Evolutionary conservation across 352 stramenopile genomes (phyloP), one percentile per base, ranked within the genome.

Genomic region (Phytopythium boreale): DNA sequence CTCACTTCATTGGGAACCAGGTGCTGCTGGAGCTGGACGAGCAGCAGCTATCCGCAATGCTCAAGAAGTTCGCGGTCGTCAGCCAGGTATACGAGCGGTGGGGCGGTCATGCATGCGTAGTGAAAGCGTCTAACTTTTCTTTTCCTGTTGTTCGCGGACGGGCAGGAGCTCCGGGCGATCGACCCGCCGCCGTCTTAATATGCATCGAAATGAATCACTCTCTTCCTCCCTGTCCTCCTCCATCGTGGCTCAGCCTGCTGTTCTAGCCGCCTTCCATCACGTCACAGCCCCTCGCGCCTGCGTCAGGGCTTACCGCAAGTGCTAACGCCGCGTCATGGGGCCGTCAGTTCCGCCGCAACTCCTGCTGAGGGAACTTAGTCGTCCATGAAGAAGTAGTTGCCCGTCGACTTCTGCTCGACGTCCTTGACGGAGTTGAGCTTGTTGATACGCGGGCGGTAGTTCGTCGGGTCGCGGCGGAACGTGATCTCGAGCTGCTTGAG

Each of bases 321-420:
- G 37, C 37, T 44, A 20, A 20, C 44, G 44, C 44, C 44, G 22
- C n/a, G 22, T 14, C 46, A 52, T 31, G 14, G 46, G 8, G 27
- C 15, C 19, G 44, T 50, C 44, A 26, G n/a, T 27, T 20, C 53
- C 65, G 66, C 65, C 55, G 49, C 24, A 6, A 53, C 49, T 9
- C 5, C 22, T 34, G 39, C 29, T 29, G 31, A n/a, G 39, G 7
- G 19, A 41, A 68, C 78, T 85, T 95, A 97, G 73, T 99, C 95
- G 71, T 98, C 95, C 83, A 99, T 98, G 79, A 99, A 99, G 81
- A 99, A 99, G 79, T 98, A 99, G 77, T 98, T 98, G 66, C 97
- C 97, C 68, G 83, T 89, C 58, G 79, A 84, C 84, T 99, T 99
- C 74, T 99, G 97, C 74, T 99, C 95, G 56, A 91, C 81, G 75